Base-by-base conservation (phyloP, 2,329 filamentous ascomycete genomes). In the Penicillium hesseltinei region DNA sequence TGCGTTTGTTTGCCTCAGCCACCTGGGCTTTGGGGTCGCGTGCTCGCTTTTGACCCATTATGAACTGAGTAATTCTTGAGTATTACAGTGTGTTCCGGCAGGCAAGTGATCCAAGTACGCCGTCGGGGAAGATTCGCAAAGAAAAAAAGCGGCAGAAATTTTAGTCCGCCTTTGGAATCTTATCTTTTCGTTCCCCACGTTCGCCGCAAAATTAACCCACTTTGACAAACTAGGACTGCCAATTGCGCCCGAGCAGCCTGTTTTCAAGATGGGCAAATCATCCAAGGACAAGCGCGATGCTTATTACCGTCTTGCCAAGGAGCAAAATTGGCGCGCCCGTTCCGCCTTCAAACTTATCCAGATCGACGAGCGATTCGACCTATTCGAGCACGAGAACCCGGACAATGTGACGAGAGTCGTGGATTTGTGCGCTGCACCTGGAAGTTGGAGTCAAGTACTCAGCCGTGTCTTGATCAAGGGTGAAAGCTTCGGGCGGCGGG, bases 231-330 rank as follows among this genome's bases (percentile, higher is more conserved):
- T 44, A 31, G 29, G 40, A 60, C 54, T 42, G 36, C 40, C 46
- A 39, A 51, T 51, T 56, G 54, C 36, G 40, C 11, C 29, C 8
- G 9, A 15, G 3, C 5, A 27, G 44, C 25, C 29, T 44, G 44
- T 43, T 43, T 44, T 45, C 35, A 51, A 53, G 60, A 96, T 96
- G 92, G 92, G 92, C 1, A 97, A 97, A 75, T 96, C 94, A 1
- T 97, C 93, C 47, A 99, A 99, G 77, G 94, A 99, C 73, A 99
- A 99, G 78, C 90, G 94, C 52, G 94, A 99, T 75, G 92, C 92
- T 45, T 99, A 99, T 78, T 99, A 99, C 72, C 86, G 94, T 53
- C 89, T 99, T 9, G 94, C 94, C 19, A 99, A 99, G 78, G 94
- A 99, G 76, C 94, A 99, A 80, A 95, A 95, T 63, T 99, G 94